phyloP scores from a whole-genome alignment of 257 asterid species.

The Plantago elongata region DNA sequence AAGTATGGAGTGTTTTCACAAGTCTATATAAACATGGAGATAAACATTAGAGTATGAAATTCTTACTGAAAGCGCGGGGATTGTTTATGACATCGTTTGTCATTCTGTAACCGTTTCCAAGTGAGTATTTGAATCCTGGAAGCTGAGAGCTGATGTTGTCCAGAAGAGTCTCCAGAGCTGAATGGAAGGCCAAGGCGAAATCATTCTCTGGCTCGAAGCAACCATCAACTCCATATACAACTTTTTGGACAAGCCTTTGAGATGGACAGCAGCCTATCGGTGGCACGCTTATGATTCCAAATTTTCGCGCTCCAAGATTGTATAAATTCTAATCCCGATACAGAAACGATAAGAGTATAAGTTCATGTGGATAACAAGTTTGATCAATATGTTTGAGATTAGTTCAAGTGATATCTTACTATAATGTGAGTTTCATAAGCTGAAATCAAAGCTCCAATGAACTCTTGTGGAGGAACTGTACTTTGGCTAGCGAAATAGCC shows the following conservation, averaged over 20 bases:
- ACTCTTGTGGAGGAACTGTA: conserved; percentile 26
- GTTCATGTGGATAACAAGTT: not conserved
- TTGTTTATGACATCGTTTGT: conserved; percentile 45
- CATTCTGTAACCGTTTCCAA: conserved; percentile 63
- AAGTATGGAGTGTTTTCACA: no score
- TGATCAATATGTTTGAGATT: not conserved
- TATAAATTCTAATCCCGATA: conserved; percentile 40
- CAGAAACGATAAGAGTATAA: not conserved
- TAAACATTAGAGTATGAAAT: not conserved
- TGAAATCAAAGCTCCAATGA: conserved; percentile 33
- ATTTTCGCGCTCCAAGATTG: conserved; percentile 63
- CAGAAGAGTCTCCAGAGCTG: conserved; percentile 34
- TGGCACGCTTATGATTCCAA: conserved; percentile 61
- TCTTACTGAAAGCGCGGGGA: conserved; percentile 46
- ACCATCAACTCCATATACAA: conserved; percentile 31
- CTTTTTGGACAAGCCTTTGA: conserved; percentile 43
- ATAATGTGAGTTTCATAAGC: conserved; percentile 42
- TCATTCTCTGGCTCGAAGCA: conserved; percentile 52
- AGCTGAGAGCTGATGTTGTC: conserved; percentile 46
- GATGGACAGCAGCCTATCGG: conserved; percentile 73
- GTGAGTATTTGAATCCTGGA: conserved; percentile 45
- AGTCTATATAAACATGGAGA: not conserved
- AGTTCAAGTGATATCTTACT: conserved; percentile 24
- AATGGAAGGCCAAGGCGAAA: conserved; percentile 43
- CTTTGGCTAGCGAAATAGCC: conserved; percentile 39